A percentile compares a stretch with the other conserved stretches of the same genome.
Conservation (phyloP, 345 rosid genomes). For the Lenwebbia sp. region DNA sequence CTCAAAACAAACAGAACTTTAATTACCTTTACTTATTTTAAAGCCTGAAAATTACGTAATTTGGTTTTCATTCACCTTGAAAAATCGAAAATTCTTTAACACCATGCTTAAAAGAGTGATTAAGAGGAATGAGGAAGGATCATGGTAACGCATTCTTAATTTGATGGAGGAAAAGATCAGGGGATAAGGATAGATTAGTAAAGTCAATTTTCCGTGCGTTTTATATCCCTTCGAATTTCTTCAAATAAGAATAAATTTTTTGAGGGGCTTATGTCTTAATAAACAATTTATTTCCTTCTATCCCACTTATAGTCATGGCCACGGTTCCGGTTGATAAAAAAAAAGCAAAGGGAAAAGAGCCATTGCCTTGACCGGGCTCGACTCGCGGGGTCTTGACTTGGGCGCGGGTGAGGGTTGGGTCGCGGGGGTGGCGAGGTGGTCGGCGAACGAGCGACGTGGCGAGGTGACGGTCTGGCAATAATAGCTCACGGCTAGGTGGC, state of each 20-base stretch:
- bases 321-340: no score
- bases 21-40: no score
- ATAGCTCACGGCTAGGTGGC: no score
- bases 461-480: no score
- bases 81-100: neutral
- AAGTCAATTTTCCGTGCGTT: neutral
- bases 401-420: no score
- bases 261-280: neutral
- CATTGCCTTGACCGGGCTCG: no score
- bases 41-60: neutral
- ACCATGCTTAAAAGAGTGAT: neutral
- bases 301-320: neutral
- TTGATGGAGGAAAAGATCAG: neutral
- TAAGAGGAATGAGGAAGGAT: neutral
- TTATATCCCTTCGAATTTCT: neutral
- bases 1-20: no score
- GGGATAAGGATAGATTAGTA: neutral
- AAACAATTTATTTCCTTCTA: neutral
- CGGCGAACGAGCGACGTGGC: no score
- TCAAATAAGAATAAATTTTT: neutral
- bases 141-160: neutral
- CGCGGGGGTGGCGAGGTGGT: no score
- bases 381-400: no score
- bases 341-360: no score
- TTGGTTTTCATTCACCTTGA: neutral